Conservation (phyloP, 2,329 filamentous ascomycete genomes). For the Arthrobotrys musiformis region DNA sequence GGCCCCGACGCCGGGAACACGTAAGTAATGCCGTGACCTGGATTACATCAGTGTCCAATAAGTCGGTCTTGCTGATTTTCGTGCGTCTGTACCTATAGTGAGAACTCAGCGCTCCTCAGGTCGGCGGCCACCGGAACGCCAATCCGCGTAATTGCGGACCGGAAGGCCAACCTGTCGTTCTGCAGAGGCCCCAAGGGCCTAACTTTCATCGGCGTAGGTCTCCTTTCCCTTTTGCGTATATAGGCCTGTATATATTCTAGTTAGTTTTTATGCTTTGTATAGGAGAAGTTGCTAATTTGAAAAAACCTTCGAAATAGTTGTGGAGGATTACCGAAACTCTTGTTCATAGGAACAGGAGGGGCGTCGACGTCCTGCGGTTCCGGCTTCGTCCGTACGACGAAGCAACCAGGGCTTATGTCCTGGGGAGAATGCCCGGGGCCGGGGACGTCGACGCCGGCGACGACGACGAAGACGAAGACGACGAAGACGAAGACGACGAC, state of each 20-base stretch:
- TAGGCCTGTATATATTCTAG: not conserved
- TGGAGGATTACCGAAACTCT: not conserved
- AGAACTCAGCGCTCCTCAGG: not conserved
- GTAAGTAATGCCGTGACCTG: slow-evolving; percentile 18
- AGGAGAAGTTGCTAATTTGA: not conserved
- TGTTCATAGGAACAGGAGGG: not conserved
- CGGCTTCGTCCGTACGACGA: not conserved
- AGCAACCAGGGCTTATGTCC: not conserved
- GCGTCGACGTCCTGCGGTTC: not conserved
- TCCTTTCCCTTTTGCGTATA: not conserved
- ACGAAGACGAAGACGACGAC: no score
- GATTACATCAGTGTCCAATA: not conserved
- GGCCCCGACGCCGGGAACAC: not conserved
- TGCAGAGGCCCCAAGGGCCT: not conserved
- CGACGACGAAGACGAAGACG: no score
- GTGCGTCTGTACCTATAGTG: not conserved
- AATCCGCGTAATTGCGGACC: slow-evolving; percentile 12
- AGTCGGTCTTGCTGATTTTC: not conserved
- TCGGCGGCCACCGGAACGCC: slow-evolving; percentile 6
- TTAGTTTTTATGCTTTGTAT: not conserved
- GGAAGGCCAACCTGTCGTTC: not conserved
- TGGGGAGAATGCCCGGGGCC: no score
- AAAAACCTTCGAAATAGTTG: not conserved
- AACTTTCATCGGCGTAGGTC: slow-evolving; percentile 23
- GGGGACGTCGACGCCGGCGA: no score